Evolutionary conservation across 2,329 filamentous ascomycete genomes (phyloP), one percentile per base, ranked within the genome.

Genomic region (Penicillium vulpinum): DNA sequence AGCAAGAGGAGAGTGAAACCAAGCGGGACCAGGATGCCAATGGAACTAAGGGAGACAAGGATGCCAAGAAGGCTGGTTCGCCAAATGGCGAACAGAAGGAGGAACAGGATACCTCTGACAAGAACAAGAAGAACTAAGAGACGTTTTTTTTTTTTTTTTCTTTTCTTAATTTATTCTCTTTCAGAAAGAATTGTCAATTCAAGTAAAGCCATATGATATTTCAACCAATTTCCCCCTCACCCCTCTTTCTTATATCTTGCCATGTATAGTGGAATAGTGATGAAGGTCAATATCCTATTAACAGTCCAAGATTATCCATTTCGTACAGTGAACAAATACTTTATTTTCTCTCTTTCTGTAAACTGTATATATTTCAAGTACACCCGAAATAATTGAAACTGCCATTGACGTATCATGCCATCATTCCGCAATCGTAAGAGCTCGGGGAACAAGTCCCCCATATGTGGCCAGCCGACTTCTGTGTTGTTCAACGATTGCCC

Each of bases 1-100:
- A 95, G 75, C 90, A 95, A 71, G 94, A 97, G 72, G 94, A 99
- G 71, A 93, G 93, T 79, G 93, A 97, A 67, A 84, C 81, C 44
- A 86, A 88, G 70, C 91, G 91, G 79, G 91, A 87, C 58, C 85
- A 85, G 48, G 82, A 82, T 62, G 77, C 77, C 55, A 78, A 78
- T 58, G 86, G 92, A 71, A 87, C 88, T 43, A 82, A 82, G 47
- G 89, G 89, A 70, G 87, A 87, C 64, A 81, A 83, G 66, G 80
- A 84, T 43, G 76, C 74, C 33, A 82, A 85, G 63, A 78, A 77
- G 57, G 72, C 74, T 7, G 74, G 74, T n/a, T 73, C 77, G 41
- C 68, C 69, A n/a, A 74, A 79, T 48, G 72, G 74, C 57, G 87
- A 88, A 73, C 81, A 83, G 60, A 79, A 80, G 65, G 80, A 81